Percentiles rank a stretch among this genome's conserved stretches.
Evolutionary conservation across 2,329 filamentous ascomycete species (phyloP).

Genomic region (Neopestalotiopsis sp.): DNA sequence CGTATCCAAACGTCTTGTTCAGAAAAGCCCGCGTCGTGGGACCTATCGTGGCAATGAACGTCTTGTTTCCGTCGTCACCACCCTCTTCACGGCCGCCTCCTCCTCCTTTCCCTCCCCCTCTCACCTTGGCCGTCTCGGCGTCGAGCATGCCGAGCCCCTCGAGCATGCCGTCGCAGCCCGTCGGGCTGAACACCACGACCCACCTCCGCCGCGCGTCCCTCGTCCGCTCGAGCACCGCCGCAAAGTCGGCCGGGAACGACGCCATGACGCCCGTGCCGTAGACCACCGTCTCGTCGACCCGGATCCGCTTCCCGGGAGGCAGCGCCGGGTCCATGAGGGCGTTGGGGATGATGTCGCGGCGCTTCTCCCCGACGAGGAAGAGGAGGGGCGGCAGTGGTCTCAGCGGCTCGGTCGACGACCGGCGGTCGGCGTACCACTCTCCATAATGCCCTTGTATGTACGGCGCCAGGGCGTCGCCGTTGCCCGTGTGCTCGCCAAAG

Average conservation of each 20-base stretch:
- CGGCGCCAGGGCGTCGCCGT: constrained; percentile 77
- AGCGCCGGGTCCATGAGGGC: constrained; percentile 69
- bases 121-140: constrained; percentile 45
- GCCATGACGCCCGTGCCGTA: constrained; percentile 87
- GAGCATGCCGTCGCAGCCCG: constrained; percentile 67
- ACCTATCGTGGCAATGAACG: constrained; percentile 83
- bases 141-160: constrained; percentile 58
- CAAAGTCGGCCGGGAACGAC: constrained; percentile 75
- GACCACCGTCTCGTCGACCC: constrained; percentile 79
- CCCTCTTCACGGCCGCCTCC: constrained; percentile 19
- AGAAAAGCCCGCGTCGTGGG: constrained; percentile 88
- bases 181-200: constrained; percentile 78
- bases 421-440: constrained; percentile 49
- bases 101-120: constrained; percentile 1
- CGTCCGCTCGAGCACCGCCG: constrained; percentile 52
- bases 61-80: constrained; percentile 30
- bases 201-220: constrained; percentile 56
- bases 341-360: constrained; percentile 87
- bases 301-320: constrained; percentile 56
- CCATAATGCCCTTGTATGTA: constrained; percentile 83
- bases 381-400: constrained; percentile 60
- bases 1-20: constrained; percentile 65
- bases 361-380: constrained; percentile 89
- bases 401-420: constrained; percentile 44
- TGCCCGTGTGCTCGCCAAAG: constrained; percentile 82